Evolutionary conservation across 208 protist genomes (phyloP).

Genomic region (Leishmania martiniquensis): DNA sequence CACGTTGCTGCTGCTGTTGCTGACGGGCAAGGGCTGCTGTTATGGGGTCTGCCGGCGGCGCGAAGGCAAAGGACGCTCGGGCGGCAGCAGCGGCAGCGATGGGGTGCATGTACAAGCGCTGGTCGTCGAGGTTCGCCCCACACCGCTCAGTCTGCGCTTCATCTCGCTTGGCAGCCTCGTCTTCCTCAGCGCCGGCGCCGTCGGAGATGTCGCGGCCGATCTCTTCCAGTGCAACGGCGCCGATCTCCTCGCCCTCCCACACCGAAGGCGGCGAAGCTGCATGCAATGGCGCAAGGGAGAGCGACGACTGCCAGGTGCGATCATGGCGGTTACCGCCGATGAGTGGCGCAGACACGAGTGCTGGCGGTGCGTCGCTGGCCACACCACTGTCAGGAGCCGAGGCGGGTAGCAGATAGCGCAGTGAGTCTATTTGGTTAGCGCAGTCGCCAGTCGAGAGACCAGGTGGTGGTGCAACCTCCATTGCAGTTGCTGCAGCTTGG

Average conservation of each 20-base stretch:
- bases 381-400: neutral
- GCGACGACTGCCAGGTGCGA: neutral
- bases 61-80: neutral
- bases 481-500: neutral
- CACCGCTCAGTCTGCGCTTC: neutral
- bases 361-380: neutral
- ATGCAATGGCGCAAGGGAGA: neutral
- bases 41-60: conserved; percentile 22
- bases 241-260: conserved; percentile 2
- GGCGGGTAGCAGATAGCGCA: neutral
- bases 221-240: neutral
- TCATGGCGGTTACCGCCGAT: neutral
- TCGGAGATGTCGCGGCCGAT: neutral
- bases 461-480: neutral
- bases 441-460: neutral
- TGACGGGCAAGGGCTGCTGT: conserved; percentile 34
- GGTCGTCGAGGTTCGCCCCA: neutral
- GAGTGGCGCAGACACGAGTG: neutral
- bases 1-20: conserved; percentile 33
- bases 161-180: conserved; percentile 9
- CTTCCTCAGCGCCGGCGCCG: conserved; percentile 11
- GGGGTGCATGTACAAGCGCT: conserved; percentile 17
- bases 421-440: neutral
- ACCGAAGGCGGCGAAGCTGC: neutral
- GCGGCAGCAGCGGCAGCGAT: neutral